These are phyloP conservation scores for Gamarada debralockiae DNA, from an alignment of 495 filamentous ascomycete species.

Conservation along the genomic window DNA sequence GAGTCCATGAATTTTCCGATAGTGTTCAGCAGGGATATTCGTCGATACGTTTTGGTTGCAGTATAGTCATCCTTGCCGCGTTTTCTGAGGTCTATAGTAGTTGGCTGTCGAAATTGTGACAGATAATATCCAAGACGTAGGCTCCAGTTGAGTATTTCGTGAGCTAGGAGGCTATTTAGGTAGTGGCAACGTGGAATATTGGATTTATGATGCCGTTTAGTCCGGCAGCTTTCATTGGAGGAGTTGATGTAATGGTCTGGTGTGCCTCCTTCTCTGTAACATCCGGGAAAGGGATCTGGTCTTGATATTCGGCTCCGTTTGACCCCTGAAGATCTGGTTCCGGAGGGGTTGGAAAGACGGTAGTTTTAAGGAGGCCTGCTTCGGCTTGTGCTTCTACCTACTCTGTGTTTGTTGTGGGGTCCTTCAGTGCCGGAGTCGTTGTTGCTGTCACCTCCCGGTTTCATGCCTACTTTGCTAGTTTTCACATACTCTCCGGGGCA, in stretches of 20 bases:
- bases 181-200: conserved; percentile 13
- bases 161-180: conserved; percentile 16
- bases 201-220: conserved; percentile 22
- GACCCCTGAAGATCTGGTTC: conserved; percentile 27
- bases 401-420: no score
- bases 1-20: conserved; percentile 31
- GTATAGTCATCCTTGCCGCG: conserved; percentile 27
- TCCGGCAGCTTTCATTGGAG: conserved; percentile 28
- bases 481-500: no score
- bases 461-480: no score
- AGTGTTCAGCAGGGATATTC: conserved; percentile 32
- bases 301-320: conserved; percentile 10
- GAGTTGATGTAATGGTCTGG: conserved; percentile 13
- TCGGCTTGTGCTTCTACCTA: no score
- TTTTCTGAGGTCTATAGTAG: conserved; percentile 31
- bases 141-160: conserved; percentile 27
- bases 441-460: no score
- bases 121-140: conserved; percentile 25
- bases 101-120: conserved; percentile 23
- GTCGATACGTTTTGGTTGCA: conserved; percentile 28
- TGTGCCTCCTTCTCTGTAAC: conserved; percentile 21
- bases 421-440: no score
- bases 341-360: conserved; percentile 26
- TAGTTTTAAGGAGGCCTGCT: conserved; percentile 9
- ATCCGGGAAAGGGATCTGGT: conserved; percentile 13